phyloP scores from a whole-genome alignment of 2,329 filamentous ascomycete genomes.

The Emmonsiellopsis sp. region DNA sequence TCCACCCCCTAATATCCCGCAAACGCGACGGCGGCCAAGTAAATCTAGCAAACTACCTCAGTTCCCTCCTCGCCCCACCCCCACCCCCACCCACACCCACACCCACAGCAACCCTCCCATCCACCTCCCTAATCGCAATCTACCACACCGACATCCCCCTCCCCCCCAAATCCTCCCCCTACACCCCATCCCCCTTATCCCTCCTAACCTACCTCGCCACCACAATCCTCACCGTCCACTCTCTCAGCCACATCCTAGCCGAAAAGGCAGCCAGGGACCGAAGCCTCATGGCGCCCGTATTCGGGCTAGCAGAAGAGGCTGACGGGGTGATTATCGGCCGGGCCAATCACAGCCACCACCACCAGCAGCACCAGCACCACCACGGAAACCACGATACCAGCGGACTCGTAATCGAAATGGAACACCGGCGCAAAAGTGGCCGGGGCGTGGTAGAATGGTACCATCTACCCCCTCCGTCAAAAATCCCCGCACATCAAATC shows the following conservation, averaged over 20 bases:
- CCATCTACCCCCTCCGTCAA: slow-evolving; percentile 43
- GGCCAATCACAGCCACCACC: slow-evolving; percentile 21
- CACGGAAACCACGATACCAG: slow-evolving; percentile 34
- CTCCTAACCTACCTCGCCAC: slow-evolving; percentile 81
- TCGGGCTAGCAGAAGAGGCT: slow-evolving; percentile 65
- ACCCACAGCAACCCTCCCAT: slow-evolving; percentile 29
- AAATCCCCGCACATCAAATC: slow-evolving; percentile 36
- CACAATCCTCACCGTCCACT: slow-evolving; percentile 65
- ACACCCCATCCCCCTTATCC: slow-evolving; percentile 59
- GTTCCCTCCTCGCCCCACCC: slow-evolving; percentile 54
- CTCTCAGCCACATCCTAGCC: slow-evolving; percentile 64
- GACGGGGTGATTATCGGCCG: slow-evolving; percentile 72
- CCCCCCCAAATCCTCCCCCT: slow-evolving; percentile 24
- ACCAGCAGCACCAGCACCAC: no score
- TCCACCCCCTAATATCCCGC: slow-evolving; percentile 53
- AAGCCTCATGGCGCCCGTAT: slow-evolving; percentile 65
- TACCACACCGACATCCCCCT: slow-evolving; percentile 76
- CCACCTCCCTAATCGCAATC: slow-evolving; percentile 63
- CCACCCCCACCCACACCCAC: slow-evolving; percentile 18
- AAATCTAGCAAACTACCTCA: slow-evolving; percentile 60
- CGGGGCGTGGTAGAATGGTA: slow-evolving; percentile 65
- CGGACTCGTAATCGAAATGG: slow-evolving; percentile 70
- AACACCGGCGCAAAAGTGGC: slow-evolving; percentile 76
- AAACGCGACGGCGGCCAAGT: slow-evolving; percentile 39
- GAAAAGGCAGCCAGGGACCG: slow-evolving; percentile 67